Conservation (phyloP, 345 rosid species). For the Eucalyptus pauciflora region DNA sequence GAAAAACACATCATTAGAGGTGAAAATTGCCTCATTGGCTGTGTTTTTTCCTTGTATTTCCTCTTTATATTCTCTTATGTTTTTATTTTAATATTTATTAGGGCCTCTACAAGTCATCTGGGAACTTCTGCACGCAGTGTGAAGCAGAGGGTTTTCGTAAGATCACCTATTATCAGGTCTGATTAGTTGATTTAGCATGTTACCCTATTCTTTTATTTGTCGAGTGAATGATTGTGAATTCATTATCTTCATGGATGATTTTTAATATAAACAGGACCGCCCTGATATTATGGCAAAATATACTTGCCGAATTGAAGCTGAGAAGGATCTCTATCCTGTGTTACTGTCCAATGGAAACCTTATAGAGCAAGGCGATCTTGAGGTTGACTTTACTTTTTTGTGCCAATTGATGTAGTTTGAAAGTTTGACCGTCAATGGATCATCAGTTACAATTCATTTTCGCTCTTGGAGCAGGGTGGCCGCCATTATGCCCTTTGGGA, state of each 20-base stretch:
- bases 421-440: not conserved
- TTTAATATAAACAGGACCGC: constrained; percentile 53
- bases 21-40: constrained; percentile 1
- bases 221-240: not conserved
- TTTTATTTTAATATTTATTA: not conserved
- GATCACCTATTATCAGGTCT: constrained; percentile 89
- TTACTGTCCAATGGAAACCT: constrained; percentile 93
- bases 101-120: constrained; percentile 97
- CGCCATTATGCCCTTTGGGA: constrained; percentile 92
- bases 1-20: constrained; percentile 89
- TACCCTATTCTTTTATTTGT: not conserved
- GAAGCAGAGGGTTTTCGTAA: constrained; percentile 98
- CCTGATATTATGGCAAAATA: constrained; percentile 97
- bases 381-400: constrained; percentile 27
- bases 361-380: constrained; percentile 62
- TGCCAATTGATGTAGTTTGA: not conserved
- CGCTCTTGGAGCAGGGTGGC: constrained; percentile 46
- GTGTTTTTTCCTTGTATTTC: not conserved
- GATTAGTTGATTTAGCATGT: not conserved
- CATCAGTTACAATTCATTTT: not conserved
- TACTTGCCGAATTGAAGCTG: constrained; percentile 88
- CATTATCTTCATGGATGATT: not conserved
- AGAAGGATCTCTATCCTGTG: constrained; percentile 79
- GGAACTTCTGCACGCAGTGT: constrained; percentile 94
- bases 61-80: not conserved